Evolutionary conservation across 202 grass and related monocot genomes (phyloP).

Genomic region (Eragrostis tef): DNA sequence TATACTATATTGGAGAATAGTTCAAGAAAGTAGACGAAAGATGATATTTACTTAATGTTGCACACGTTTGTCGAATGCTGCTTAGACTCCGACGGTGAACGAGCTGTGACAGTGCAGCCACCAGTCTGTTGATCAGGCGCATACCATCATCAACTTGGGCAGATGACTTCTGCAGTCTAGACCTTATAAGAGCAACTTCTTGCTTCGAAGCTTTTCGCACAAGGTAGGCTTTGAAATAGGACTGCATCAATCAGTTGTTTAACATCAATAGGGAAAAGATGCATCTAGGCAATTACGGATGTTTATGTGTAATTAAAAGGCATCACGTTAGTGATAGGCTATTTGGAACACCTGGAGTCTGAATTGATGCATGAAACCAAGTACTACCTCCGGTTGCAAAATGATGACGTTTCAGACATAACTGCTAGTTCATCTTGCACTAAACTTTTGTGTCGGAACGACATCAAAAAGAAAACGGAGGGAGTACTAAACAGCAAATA

Average conservation of each 20-base stretch:
- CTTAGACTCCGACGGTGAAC: slow-evolving; percentile 49
- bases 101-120: slow-evolving; percentile 58
- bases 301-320: slow-evolving; percentile 18
- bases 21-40: neutral
- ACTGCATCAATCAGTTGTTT: slow-evolving; percentile 47
- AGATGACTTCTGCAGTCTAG: slow-evolving; percentile 47
- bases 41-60: slow-evolving; percentile 66
- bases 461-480: too few relatives aligned
- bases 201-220: slow-evolving; percentile 58
- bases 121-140: slow-evolving; percentile 58
- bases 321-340: neutral
- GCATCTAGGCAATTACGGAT: neutral
- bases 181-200: slow-evolving; percentile 51
- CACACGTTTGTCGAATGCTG: slow-evolving; percentile 58
- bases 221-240: slow-evolving; percentile 57
- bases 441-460: too few relatives aligned
- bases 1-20: slow-evolving; percentile 3
- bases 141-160: slow-evolving; percentile 51
- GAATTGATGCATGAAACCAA: neutral
- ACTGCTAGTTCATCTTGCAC: too few relatives aligned
- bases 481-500: slow-evolving; percentile 18
- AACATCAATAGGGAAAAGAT: slow-evolving; percentile 28
- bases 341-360: neutral
- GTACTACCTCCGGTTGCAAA: too few relatives aligned
- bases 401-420: too few relatives aligned